Evolutionary conservation across 345 rosid genomes (phyloP).

Genomic region (Passiflora organensis): DNA sequence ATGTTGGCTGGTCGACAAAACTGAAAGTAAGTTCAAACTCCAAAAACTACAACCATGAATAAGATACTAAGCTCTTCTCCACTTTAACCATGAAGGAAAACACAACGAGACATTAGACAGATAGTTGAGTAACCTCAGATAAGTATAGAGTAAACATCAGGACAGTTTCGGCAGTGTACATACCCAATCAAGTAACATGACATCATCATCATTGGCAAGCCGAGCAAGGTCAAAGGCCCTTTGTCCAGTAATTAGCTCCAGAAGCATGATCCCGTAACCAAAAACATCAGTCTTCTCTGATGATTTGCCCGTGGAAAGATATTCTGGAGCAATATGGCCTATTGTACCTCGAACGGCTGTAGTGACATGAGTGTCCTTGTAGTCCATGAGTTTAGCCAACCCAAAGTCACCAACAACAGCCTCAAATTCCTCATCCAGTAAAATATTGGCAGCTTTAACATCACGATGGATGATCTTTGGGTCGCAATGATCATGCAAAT

Average conservation of each 20-base stretch:
- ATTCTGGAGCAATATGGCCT: constrained; percentile 30
- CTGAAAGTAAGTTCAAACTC: too few species aligned
- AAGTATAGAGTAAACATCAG: not conserved
- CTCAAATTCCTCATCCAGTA: constrained; percentile 31
- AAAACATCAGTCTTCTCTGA: constrained; percentile 31
- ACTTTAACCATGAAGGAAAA: too few species aligned
- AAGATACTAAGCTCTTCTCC: too few species aligned
- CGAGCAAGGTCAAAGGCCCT: constrained; percentile 30
- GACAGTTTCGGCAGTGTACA: too few species aligned
- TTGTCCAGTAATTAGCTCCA: constrained; percentile 30
- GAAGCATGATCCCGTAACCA: constrained; percentile 30
- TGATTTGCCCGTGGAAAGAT: constrained; percentile 28
- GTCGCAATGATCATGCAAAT: constrained; percentile 30
- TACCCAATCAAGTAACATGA: constrained; percentile 30
- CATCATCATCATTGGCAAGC: constrained; percentile 31
- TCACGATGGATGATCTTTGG: constrained; percentile 31
- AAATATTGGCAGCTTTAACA: constrained; percentile 29
- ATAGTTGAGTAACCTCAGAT: not conserved
- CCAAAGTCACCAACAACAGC: constrained; percentile 34
- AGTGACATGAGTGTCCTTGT: constrained; percentile 33
- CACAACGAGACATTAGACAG: too few species aligned
- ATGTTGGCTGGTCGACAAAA: too few species aligned
- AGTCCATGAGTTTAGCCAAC: constrained; percentile 28
- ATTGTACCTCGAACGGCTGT: constrained; percentile 30
- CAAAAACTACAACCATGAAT: too few species aligned